These are phyloP conservation scores for Vitis hybrid DNA, from an alignment of 177 flowering plant species.

Conservation along the genomic window DNA sequence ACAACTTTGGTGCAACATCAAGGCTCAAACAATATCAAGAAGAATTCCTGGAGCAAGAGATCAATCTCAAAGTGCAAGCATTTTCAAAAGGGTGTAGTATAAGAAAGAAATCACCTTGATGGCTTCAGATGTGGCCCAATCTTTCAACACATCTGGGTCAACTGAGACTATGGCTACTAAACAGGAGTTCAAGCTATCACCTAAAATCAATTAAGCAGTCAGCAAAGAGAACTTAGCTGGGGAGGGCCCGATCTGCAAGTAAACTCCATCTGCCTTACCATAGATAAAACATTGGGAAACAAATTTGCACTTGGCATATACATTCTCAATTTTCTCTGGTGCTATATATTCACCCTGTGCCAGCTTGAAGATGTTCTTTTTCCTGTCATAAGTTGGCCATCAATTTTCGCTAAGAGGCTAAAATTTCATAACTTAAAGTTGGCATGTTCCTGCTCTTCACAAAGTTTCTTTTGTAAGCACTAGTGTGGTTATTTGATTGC, in stretches of 20 bases:
- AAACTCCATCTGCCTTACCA: constrained; percentile 42
- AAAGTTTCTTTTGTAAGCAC: no score
- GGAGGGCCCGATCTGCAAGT: background rate
- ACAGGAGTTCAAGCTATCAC: constrained; percentile 87
- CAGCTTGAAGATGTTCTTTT: constrained; percentile 96
- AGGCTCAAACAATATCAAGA: no score
- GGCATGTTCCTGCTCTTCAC: no score
- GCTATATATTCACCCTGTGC: constrained; percentile 99
- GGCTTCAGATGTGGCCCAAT: constrained; percentile 86
- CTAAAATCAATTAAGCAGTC: constrained; percentile 34
- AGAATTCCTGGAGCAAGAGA: no score
- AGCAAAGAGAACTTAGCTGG: constrained; percentile 1
- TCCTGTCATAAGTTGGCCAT: constrained; percentile 44
- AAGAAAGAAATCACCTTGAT: constrained; percentile 53
- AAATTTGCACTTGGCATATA: constrained; percentile 93
- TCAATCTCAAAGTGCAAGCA: no score
- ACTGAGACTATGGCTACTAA: constrained; percentile 83
- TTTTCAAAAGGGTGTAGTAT: no score
- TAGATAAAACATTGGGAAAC: constrained; percentile 84
- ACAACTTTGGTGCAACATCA: no score
- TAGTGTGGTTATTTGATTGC: no score
- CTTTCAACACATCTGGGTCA: constrained; percentile 70
- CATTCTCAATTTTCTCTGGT: constrained; percentile 97
- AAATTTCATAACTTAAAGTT: no score
- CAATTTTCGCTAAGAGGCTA: no score